Evolutionary conservation across 306 rosid species (phyloP), one percentile per base, ranked within the genome.

Genomic region (Vigna unguiculata): DNA sequence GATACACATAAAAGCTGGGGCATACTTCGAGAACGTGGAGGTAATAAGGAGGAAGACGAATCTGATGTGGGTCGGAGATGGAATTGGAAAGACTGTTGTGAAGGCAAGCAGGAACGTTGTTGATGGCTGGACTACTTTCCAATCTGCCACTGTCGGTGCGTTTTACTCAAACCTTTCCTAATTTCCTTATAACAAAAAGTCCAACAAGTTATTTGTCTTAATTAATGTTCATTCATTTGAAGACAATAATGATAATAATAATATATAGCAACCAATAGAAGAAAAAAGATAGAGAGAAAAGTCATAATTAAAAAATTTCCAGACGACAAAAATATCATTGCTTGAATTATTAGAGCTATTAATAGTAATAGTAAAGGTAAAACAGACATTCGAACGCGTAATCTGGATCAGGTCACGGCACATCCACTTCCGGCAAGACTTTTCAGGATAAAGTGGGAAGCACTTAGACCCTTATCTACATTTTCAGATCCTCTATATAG

Each of bases 121-220:
- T 2, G 98, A 89, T 17, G 95, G 96, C 5, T 94, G 93, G 96
- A 94, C 97, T 22, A 94, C 98, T 71, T 94, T 91, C 74, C 93
- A 84, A 25, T 94, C 97, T 2, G 89, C 98, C 69, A 94, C 98
- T 24, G 90, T 94, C 62, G 95, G 98, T 92, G 21, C 74, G 97
- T 51, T 49, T 38, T 5, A 20, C 6, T 38, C 32, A 4, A 64
- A 11, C 70, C 70, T 38, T 64, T 16, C 20, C 28, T 59, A 7
- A 11, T 57, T 1, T 21, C 32, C 6, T 57, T 9, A n/a, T 53
- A 4, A 6, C 40, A 34, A 34, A 34, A 34, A 6, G 8, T 6
- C 6, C 6, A 32, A 38, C 43, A 5, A 38, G 2, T 38, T 1
- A 38, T 41, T 22, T 54, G 41, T 1, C 41, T 15, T 14, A 32